Conservation (phyloP, 306 rosid species). For the Mimosa bimucronata region DNA sequence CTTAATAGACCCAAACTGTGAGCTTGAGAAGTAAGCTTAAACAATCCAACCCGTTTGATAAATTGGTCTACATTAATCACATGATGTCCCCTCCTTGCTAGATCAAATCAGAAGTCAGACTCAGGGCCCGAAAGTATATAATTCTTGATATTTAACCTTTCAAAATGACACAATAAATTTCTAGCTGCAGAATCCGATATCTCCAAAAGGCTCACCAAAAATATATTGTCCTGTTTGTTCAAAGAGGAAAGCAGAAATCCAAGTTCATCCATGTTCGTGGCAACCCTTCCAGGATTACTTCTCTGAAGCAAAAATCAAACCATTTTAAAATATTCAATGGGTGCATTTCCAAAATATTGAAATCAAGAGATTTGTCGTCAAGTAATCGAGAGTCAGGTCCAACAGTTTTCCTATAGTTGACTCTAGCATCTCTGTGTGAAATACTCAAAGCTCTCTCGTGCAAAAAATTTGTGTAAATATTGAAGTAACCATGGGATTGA, state of each 20-base stretch:
- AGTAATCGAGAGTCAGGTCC: constrained; percentile 90
- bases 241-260: constrained; percentile 58
- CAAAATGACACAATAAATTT: constrained; percentile 85
- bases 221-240: constrained; percentile 48
- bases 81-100: constrained; percentile 83
- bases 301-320: constrained; percentile 94
- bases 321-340: constrained; percentile 73
- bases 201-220: constrained; percentile 66
- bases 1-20: constrained; percentile 46
- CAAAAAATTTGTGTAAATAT: constrained; percentile 77
- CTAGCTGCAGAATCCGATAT: constrained; percentile 50
- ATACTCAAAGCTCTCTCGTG: constrained; percentile 83
- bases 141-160: constrained; percentile 70
- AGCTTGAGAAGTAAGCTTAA: constrained; percentile 49
- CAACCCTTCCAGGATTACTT: constrained; percentile 63
- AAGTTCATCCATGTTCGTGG: constrained; percentile 64
- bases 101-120: constrained; percentile 66
- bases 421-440: constrained; percentile 97
- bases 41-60: constrained; percentile 48
- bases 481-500: constrained; percentile 80
- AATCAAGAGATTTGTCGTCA: constrained; percentile 66
- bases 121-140: constrained; percentile 64
- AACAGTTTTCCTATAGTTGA: constrained; percentile 91
- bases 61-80: constrained; percentile 64
- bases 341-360: constrained; percentile 63